Base-by-base conservation (phyloP, 305 asterid species). In the Euphrasia arctica region DNA sequence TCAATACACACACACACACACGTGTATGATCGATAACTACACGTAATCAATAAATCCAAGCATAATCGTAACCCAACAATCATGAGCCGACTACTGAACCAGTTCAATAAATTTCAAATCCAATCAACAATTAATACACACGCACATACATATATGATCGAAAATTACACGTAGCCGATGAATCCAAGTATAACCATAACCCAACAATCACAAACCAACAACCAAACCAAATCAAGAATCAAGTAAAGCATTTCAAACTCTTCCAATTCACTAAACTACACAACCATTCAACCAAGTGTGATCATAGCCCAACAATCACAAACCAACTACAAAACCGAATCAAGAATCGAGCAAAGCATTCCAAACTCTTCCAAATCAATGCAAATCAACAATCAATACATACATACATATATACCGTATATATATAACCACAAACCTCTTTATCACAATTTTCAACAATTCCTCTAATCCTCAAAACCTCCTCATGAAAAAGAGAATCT, bases 391-490 rank as follows among this genome's bases (percentile, higher is more conserved):
- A 54, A 18, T 2, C 8, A 52, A 18, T 18, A 18, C 22, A 18
- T 18, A 18, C 22, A 18, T 18, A 18, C 22, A 18, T 18, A 18
- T 10, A 62, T 9, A 42, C 22, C 60, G 8, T 3, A 15, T 0
- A 51, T 0, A 51, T 5, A 51, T 15, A 14, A 51, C 9, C 10
- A 54, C 70, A 43, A 47, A 82, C 91, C 89, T 78, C 67, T 1
- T 59, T 64, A 27, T 62, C 69, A 55, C 54, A 52, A 51, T 78
- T 67, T 43, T 82, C 89, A 25, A 80, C 9, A 64, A 82, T 62
- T 3, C 45, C 65, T 59, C 78, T 85, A 63, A 80, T 78, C 82
- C 75, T 73, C 51, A 58, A 45, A 59, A 82, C 80, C 75, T 85
- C 80, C 0, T 25, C 73, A 56, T 67, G 43, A 15, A 58, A 18